phyloP scores from a whole-genome alignment of 192 early-diverging fungal species.

The Podila epigama region DNA sequence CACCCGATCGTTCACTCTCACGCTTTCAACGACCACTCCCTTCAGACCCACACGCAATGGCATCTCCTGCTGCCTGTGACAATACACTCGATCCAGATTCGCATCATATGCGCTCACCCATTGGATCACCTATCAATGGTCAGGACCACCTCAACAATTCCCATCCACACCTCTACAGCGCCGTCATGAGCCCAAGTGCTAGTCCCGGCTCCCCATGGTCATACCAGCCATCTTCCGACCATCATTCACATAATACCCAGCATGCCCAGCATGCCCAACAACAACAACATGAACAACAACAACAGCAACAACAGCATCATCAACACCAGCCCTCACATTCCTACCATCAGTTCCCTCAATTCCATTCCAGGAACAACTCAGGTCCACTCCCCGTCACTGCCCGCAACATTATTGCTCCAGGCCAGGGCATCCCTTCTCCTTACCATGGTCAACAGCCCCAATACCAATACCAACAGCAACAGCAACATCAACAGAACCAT shows the following conservation, averaged over 20 bases:
- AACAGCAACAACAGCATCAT: neutral
- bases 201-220: neutral
- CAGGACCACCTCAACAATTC: neutral
- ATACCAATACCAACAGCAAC: neutral
- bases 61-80: neutral
- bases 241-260: too few relatives aligned
- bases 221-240: too few relatives aligned
- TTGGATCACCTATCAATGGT: neutral
- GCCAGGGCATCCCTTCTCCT: neutral
- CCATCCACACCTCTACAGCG: neutral
- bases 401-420: neutral
- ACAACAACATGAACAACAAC: too few relatives aligned
- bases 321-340: neutral
- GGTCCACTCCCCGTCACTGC: neutral
- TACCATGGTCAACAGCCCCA: neutral
- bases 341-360: neutral
- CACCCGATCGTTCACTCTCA: neutral
- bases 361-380: conserved; percentile 6
- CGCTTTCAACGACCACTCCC: neutral
- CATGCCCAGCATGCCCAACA: too few relatives aligned
- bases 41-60: neutral
- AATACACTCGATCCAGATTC: neutral
- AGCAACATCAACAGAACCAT: neutral
- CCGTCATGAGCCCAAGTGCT: neutral
- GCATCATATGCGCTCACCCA: neutral